Evolutionary conservation across 306 rosid genomes (phyloP).

Genomic region (Cotoneaster glaucophyllus): DNA sequence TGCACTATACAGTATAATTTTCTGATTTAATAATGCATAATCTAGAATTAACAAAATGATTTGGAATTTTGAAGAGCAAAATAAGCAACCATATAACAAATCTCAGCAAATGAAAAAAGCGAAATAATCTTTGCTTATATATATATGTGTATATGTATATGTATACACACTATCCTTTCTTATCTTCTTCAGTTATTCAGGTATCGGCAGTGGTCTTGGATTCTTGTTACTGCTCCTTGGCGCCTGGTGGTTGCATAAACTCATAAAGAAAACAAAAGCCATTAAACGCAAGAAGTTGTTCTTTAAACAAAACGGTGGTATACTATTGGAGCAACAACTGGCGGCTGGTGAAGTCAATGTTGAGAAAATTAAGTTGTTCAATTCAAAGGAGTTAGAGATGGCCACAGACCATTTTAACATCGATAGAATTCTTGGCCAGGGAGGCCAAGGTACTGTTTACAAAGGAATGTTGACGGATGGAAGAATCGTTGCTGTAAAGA

Average conservation of each 20-base stretch:
- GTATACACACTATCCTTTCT: background rate
- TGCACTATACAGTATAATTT: background rate
- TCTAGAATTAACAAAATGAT: background rate
- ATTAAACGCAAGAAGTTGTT: background rate
- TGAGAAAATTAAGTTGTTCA: background rate
- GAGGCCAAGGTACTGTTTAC: constrained; percentile 10
- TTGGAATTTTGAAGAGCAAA: background rate
- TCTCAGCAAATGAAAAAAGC: background rate
- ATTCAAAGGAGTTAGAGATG: background rate
- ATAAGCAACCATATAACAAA: background rate
- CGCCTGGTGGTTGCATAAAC: background rate
- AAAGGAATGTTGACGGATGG: constrained; percentile 11
- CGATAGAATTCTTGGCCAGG: constrained; percentile 10
- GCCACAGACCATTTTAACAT: background rate
- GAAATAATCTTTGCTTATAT: background rate
- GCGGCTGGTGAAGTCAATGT: background rate
- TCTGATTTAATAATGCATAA: background rate
- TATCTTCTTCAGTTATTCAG: background rate
- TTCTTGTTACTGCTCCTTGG: background rate
- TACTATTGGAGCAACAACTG: background rate
- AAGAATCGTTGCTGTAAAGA: constrained; percentile 15
- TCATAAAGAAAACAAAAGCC: background rate
- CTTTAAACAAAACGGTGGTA: background rate
- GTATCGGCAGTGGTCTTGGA: background rate
- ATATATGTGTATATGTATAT: background rate